These are phyloP conservation scores for Serendipita sp. DNA, from an alignment of 768 basidiomycete genomes.

Conservation along the genomic window DNA sequence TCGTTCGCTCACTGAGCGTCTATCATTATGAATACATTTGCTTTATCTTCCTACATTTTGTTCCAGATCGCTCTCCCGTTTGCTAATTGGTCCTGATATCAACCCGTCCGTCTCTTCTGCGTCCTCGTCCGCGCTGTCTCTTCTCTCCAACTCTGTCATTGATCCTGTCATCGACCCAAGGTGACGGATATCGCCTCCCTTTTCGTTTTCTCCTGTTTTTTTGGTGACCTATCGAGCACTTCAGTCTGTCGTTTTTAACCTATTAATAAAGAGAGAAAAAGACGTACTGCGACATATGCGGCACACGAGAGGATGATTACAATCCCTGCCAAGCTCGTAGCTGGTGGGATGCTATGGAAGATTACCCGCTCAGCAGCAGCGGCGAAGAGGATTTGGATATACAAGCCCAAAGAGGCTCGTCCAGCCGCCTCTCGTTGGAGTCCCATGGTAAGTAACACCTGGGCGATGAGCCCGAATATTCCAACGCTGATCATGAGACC, in stretches of 20 bases:
- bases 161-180: too few relatives aligned
- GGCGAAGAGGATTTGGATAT: conserved; percentile 53
- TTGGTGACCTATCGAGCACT: too few relatives aligned
- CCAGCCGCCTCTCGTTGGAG: conserved; percentile 50
- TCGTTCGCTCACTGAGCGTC: too few relatives aligned
- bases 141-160: too few relatives aligned
- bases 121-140: too few relatives aligned
- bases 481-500: conserved; percentile 19
- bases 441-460: conserved; percentile 41
- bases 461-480: conserved; percentile 24
- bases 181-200: too few relatives aligned
- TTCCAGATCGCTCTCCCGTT: too few relatives aligned
- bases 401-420: conserved; percentile 44
- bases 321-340: conserved; percentile 45
- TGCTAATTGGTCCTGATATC: too few relatives aligned
- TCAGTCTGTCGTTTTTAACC: neutral
- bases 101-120: neutral
- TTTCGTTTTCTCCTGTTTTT: too few relatives aligned
- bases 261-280: neutral
- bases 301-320: conserved; percentile 47
- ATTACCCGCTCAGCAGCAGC: conserved; percentile 45
- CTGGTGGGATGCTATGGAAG: conserved; percentile 43
- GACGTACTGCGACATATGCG: conserved; percentile 45
- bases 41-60: too few relatives aligned
- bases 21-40: too few relatives aligned